Evolutionary conservation across 306 rosid species (phyloP), one percentile per base, ranked within the genome.

Genomic region (Vachellia pachyceras): DNA sequence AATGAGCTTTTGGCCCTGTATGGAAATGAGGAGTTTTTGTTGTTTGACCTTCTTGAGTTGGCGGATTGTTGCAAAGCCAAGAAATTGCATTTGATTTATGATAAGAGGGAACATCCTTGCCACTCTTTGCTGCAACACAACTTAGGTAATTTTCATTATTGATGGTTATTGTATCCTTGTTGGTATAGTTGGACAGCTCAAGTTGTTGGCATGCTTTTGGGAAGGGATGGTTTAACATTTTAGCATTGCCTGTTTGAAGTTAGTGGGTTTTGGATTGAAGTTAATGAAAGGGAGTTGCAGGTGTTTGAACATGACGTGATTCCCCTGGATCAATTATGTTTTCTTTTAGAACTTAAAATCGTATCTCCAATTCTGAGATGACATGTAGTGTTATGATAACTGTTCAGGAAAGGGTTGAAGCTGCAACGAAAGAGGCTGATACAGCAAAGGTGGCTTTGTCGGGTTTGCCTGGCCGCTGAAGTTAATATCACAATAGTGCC

Each of bases 71-170:
- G 99, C 89, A 86, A 89, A 69, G 95, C 99, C 79, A 89, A 80
- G 87, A 95, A 87, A 79, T 82, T 95, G 70, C 99, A 94, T 89
- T 87, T 95, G 70, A 86, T 95, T 76, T 89, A 91, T 87, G 99
- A 95, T 85, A 91, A 91, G 90, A 93, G 99, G 87, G 97, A 91
- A 82, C 99, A 95, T 88, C 92, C 97, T 58, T 85, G 94, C 25
- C 97, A 91, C 89, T 93, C 97, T 76, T 81, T 95, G 87, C 95
- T 95, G 84, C 99, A 95, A 82, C 97, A 95, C 86, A 95, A 95
- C 86, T 84, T 95, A 83, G 99, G 99, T 95, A 85, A 86, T 15
- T 17, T 44, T 22, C 74, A 22, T 42, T 10, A 75, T n/a, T 72
- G 82, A 52, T 82, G 81, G 65, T 72, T 72, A 75, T 7, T 41